Percentiles rank a stretch among this genome's conserved stretches.
phyloP scores from a whole-genome alignment of 495 filamentous ascomycete species.

The Aspergillus hancockii region DNA sequence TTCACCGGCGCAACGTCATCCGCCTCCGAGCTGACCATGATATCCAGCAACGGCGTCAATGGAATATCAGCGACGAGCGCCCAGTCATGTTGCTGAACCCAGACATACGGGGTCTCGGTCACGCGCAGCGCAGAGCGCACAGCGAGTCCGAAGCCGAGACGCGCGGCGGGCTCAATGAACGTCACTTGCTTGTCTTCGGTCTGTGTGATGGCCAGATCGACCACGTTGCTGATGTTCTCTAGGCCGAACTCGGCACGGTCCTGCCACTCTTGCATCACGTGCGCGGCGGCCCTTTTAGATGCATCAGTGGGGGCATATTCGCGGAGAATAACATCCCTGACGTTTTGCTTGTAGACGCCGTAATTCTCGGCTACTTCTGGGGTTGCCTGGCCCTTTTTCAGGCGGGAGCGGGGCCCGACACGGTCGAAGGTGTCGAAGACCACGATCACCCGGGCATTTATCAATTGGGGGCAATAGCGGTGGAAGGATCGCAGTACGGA shows the following conservation, averaged over 20 bases:
- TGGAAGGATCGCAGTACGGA: conserved; percentile 7
- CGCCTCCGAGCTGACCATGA: not conserved
- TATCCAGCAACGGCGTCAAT: not conserved
- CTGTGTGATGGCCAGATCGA: conserved; percentile 5
- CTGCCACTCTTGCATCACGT: not conserved
- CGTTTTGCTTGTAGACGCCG: not conserved
- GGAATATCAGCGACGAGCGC: conserved; percentile 8
- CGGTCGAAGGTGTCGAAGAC: conserved; percentile 10
- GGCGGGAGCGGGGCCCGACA: not conserved
- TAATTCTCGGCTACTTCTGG: conserved; percentile 1
- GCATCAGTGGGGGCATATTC: not conserved
- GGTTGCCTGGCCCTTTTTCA: conserved; percentile 4
- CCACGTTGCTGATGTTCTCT: conserved; percentile 32
- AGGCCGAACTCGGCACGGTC: conserved; percentile 38
- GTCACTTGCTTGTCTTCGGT: conserved; percentile 3
- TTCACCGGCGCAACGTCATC: not conserved
- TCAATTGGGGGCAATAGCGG: not conserved
- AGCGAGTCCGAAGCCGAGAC: conserved; percentile 9
- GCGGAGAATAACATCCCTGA: conserved; percentile 1
- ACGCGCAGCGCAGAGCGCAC: conserved; percentile 5
- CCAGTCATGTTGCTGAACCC: conserved; percentile 14
- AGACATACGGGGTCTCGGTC: conserved; percentile 3
- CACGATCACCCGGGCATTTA: conserved; percentile 3
- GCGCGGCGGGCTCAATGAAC: conserved; percentile 7
- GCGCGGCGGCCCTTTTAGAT: too few species aligned